Base-by-base conservation (phyloP, 2,329 filamentous ascomycete genomes). In the Apiospora marii region DNA sequence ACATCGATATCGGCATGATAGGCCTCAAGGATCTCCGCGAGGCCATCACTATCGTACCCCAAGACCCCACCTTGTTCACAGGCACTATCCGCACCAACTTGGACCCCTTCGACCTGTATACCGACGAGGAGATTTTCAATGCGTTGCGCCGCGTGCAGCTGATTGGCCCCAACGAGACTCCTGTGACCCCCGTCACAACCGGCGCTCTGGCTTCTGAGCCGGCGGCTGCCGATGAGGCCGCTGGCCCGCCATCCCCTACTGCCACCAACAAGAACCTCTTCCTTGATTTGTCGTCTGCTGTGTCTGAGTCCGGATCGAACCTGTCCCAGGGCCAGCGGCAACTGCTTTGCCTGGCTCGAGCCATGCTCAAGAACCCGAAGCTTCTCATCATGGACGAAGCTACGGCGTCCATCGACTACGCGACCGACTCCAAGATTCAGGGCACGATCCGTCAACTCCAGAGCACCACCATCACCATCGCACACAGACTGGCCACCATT, bases 331-430 rank as follows among this genome's bases (percentile, higher is more conserved):
- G 96, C 67, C 96, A 99, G 82, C 92, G 96, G 10, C 96, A 99
- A 83, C 92, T 99, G 13, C 87, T 99, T 72, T 99, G 96, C 80
- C 90, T 99, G 13, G 96, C 96, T 0, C 92, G 96, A 71, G 96
- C 96, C 0, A 90, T 99, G 76, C 92, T 99, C 75, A 98, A 97
- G 84, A 90, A 91, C 46, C 95, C 96, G 0, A 95, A 93, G 75
- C 95, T 99, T 1, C 87, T 99, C n/a, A 92, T 99, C 80, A 98
- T 99, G 96, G 96, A 99, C 82, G 96, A 99, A 85, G 96, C 96
- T 0, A 99, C 96, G 0, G 96, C 96, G 0, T 97, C 94, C 0
- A 98, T 99, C 79, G 96, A 99, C 84, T 98, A 98, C 83, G 93
- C 92, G 6, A 99, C 96, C 1, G 96, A 99, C 79, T 88, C 92